Evolutionary conservation across 345 rosid genomes (phyloP).

Genomic region (Anacardium occidentale): DNA sequence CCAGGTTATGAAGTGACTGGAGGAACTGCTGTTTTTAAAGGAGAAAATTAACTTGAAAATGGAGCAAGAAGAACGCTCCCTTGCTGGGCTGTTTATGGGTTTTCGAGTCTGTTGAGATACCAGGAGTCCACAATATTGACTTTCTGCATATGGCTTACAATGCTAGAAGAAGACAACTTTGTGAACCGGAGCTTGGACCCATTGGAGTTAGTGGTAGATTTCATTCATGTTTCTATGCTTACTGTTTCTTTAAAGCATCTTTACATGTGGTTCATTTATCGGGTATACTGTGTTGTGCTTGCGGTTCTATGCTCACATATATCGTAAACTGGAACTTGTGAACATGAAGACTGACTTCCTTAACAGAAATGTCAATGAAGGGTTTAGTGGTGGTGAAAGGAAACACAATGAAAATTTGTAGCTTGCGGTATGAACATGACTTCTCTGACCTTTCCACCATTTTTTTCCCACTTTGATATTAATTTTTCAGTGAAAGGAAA

Average conservation of each 20-base stretch:
- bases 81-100: slow-evolving; percentile 96
- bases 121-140: slow-evolving; percentile 89
- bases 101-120: slow-evolving; percentile 90
- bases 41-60: slow-evolving; percentile 76
- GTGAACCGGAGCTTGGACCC: slow-evolving; percentile 82
- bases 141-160: slow-evolving; percentile 94
- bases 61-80: slow-evolving; percentile 95
- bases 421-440: slow-evolving; percentile 62
- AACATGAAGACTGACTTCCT: slow-evolving; percentile 92
- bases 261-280: not conserved
- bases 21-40: slow-evolving; percentile 80
- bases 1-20: slow-evolving; percentile 93
- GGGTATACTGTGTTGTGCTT: slow-evolving; percentile 23
- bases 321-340: slow-evolving; percentile 75
- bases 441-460: not conserved
- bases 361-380: slow-evolving; percentile 96
- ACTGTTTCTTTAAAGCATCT: not conserved
- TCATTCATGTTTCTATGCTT: slow-evolving; percentile 2
- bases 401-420: slow-evolving; percentile 95
- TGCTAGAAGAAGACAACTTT: slow-evolving; percentile 77
- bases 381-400: slow-evolving; percentile 97
- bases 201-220: slow-evolving; percentile 46
- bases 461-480: no score
- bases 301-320: slow-evolving; percentile 81
- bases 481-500: not conserved